Base-by-base conservation (phyloP, 371 early-diverging fungal species). In the Circinella minor region DNA sequence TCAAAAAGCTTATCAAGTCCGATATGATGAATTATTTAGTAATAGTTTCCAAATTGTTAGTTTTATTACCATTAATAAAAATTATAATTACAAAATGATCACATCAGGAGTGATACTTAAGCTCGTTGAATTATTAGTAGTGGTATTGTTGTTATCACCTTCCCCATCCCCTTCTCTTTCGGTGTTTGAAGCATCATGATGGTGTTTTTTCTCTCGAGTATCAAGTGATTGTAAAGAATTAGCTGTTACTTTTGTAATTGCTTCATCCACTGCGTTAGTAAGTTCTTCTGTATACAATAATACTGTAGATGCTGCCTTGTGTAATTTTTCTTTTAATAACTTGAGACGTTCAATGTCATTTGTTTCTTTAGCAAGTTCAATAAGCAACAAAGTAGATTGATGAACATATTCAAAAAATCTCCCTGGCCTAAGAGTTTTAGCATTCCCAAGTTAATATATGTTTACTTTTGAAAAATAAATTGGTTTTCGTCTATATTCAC, bases 371-470 rank as follows among this genome's bases (percentile, higher is more conserved):
- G 87, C 79, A 11, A 93, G 73, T 8, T 83, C 63, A 13, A 90
- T 87, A 38, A 91, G 63, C 60, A 89, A 88, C 39, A 81, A 54
- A 0, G 87, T 88, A 65, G 91, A 93, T 66, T 90, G 84, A 54
- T 87, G 85, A 0, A 89, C 80, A 60, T 89, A 92, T 4, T 85
- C 86, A 74, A 89, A 93, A 55, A 91, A 91, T 64, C 89, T 91
- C 43, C 91, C 93, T 9, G 85, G 81, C 27, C 85, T 85, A 74
- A 4, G 36, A 54, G 47, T 47, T n/a, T 14, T 3, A 51, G 51
- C 15, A 8, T 15, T 13, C 15, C 4, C 15, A 51, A 43, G 43
- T 43, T 9, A 43, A 43, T 9, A 43, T 43, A 43, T 43, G 11
- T 43, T 43, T 11, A 43, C 43, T 9, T 43, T 43, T 9, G 3